A percentile compares a stretch with the other conserved stretches of the same genome.
Evolutionary conservation across 192 early-diverging fungal species (phyloP).

Genomic region (Coemansia erecta): DNA sequence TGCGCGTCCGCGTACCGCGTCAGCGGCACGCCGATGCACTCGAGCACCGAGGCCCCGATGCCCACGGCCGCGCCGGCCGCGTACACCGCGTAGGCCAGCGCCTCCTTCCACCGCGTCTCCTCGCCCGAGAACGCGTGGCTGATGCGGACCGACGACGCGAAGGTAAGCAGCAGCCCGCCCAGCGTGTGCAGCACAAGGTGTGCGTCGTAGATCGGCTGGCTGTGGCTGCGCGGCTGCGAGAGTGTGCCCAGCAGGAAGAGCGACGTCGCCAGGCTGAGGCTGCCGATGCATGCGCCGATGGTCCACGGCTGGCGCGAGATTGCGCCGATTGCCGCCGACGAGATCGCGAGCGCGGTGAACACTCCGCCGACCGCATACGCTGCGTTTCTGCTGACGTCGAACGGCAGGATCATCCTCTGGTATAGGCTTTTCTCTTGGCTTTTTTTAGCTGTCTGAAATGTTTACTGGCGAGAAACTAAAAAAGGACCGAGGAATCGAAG

Average conservation of each 20-base stretch:
- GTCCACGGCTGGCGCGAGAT: constrained; percentile 10
- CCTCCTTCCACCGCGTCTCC: background rate
- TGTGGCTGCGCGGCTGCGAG: background rate
- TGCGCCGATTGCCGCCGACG: background rate
- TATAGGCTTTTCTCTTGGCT: too few relatives aligned
- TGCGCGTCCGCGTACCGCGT: background rate
- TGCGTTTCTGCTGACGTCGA: background rate
- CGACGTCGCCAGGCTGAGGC: constrained; percentile 17
- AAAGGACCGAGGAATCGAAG: too few relatives aligned
- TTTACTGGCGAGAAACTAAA: too few relatives aligned
- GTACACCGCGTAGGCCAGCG: constrained; percentile 1
- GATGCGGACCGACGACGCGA: constrained; percentile 10
- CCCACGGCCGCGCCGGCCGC: background rate
- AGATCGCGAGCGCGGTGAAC: constrained; percentile 22
- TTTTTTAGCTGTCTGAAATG: too few relatives aligned
- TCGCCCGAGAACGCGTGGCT: background rate
- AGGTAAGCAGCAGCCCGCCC: constrained; percentile 16
- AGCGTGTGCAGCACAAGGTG: constrained; percentile 17
- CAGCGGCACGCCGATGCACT: constrained; percentile 22
- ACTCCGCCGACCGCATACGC: constrained; percentile 35
- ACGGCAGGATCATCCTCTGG: too few relatives aligned
- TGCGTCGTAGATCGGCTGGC: constrained; percentile 17
- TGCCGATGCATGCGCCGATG: constrained; percentile 1
- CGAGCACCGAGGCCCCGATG: constrained; percentile 9
- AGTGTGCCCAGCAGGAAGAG: constrained; percentile 34